Base-by-base conservation (phyloP, 306 rosid genomes). In the Carpinus viminea region DNA sequence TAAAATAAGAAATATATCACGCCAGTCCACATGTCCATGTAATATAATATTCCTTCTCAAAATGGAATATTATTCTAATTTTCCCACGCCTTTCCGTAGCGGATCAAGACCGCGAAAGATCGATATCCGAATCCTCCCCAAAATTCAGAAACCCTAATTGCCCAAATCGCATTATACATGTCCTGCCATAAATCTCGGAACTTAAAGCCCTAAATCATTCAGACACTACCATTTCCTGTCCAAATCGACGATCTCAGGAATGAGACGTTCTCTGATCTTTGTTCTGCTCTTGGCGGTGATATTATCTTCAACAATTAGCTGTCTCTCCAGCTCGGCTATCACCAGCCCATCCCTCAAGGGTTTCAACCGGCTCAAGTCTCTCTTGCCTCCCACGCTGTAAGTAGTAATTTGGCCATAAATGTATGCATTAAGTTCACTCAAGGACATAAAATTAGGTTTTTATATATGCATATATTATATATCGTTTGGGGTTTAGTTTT, bases 331-430 rank as follows among this genome's bases (percentile, higher is more conserved):
- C 8, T 62, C 79, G 34, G 84, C 77, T 57, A 74, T 76, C 38
- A 69, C 79, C 50, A 2, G 34, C 36, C 73, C 68, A 3, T 15
- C 28, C 51, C 69, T 75, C 57, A 17, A 28, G 24, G 50, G 12
- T 52, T 48, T 52, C 26, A 75, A 53, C 7, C 70, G n/a, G 41
- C 61, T 73, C 56, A 66, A 52, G 20, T 68, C 87, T 31, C 82
- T 80, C 13, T 51, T 72, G 73, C 86, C 82, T 6, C 71, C 82
- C 34, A 17, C 51, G 16, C 74, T 50, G 85, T 80, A 50, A 80
- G 82, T 66, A 43, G 31, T 53, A 10, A 4, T 61, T 15, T 70
- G 38, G 52, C 18, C 15, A 6, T 31, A 26, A 5, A 28, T 28
- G 1, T 2, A 31, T 24, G 36, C 24, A 3, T 59, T 24, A 3